These are phyloP conservation scores for Backusella westeae DNA, from an alignment of 192 early-diverging fungal species.

Conservation along the genomic window DNA sequence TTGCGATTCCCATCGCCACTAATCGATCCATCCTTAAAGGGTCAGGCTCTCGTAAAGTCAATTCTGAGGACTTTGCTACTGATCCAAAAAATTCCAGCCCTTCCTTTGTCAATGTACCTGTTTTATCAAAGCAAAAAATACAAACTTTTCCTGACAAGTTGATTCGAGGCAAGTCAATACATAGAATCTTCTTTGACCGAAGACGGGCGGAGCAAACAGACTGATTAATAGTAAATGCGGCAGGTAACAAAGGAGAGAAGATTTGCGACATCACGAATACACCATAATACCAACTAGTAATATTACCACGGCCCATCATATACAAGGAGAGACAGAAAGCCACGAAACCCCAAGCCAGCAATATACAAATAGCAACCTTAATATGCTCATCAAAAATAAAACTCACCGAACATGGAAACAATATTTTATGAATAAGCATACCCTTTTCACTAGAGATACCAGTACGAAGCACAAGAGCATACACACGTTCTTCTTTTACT, in stretches of 20 bases:
- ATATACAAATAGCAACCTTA: slow-evolving; percentile 61
- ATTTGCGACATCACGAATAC: slow-evolving; percentile 72
- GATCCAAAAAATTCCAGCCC: slow-evolving; percentile 62
- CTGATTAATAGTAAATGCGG: slow-evolving; percentile 73
- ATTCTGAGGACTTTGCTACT: not conserved
- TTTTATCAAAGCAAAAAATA: slow-evolving; percentile 80
- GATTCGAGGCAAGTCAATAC: slow-evolving; percentile 71
- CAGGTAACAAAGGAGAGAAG: slow-evolving; percentile 66
- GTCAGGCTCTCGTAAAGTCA: slow-evolving; percentile 21
- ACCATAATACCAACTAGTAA: slow-evolving; percentile 73
- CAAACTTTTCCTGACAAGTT: slow-evolving; percentile 72
- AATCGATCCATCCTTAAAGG: slow-evolving; percentile 27
- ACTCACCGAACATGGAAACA: slow-evolving; percentile 65
- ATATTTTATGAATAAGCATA: slow-evolving; percentile 68
- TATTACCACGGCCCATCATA: slow-evolving; percentile 56
- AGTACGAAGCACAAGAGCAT: slow-evolving; percentile 60
- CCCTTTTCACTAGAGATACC: slow-evolving; percentile 69
- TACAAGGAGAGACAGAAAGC: slow-evolving; percentile 54
- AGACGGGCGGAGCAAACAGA: slow-evolving; percentile 64
- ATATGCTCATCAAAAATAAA: slow-evolving; percentile 81
- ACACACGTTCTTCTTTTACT: slow-evolving; percentile 28
- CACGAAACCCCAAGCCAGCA: slow-evolving; percentile 65
- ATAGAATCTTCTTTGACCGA: slow-evolving; percentile 58
- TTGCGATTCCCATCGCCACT: slow-evolving; percentile 44
- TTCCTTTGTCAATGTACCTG: slow-evolving; percentile 74